Percentiles rank a stretch among this genome's conserved stretches.
phyloP scores from a whole-genome alignment of 2,329 filamentous ascomycete genomes.

The Sclerotinia spermophila region DNA sequence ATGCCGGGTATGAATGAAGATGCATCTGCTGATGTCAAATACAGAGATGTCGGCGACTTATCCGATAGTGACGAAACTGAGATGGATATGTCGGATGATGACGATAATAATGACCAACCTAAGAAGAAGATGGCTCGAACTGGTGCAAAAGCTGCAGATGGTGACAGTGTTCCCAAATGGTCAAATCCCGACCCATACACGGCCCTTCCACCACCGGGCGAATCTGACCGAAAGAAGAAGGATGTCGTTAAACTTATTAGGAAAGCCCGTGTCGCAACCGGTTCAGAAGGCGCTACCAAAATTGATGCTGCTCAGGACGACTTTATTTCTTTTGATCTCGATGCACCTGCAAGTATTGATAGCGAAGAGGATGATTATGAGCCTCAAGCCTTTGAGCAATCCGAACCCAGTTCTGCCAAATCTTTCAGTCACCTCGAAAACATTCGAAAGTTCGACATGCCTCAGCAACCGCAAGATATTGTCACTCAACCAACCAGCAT shows the following conservation, averaged over 20 bases:
- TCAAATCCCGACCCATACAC: conserved; percentile 96
- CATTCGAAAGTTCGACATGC: conserved; percentile 14
- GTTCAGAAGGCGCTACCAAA: conserved; percentile 44
- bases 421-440: conserved; percentile 17
- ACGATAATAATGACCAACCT: conserved; percentile 40
- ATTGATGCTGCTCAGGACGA: conserved; percentile 64
- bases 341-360: conserved; percentile 36
- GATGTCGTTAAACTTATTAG: conserved; percentile 90
- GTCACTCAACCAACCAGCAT: not conserved
- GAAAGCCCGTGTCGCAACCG: conserved; percentile 70
- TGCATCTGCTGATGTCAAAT: conserved; percentile 43
- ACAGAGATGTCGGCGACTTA: conserved; percentile 52
- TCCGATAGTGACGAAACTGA: conserved; percentile 59
- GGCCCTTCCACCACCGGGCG: conserved; percentile 74
- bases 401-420: not conserved
- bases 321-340: conserved; percentile 82
- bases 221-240: conserved; percentile 68
- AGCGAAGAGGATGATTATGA: conserved; percentile 20
- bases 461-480: not conserved
- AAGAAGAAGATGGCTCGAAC: conserved; percentile 45
- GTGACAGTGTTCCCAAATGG: conserved; percentile 67
- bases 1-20: conserved; percentile 38
- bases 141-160: conserved; percentile 39
- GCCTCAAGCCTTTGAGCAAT: conserved; percentile 28
- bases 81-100: conserved; percentile 57